Conservation (phyloP, 768 basidiomycete species). For the button mushroom (Agaricus bisporus) region DNA sequence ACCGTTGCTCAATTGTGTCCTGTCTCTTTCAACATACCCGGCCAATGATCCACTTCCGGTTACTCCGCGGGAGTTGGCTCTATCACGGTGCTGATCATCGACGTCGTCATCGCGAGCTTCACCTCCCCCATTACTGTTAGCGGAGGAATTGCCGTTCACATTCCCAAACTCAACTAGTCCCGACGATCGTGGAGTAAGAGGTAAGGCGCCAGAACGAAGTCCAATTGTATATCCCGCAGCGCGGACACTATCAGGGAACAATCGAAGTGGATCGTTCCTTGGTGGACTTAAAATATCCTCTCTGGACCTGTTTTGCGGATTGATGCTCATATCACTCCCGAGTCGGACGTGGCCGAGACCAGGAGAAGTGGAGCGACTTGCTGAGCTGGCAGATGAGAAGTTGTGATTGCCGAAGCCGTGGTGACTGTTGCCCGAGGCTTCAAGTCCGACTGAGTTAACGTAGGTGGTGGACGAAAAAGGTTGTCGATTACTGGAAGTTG, state of each 20-base stretch:
- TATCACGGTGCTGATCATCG: background rate
- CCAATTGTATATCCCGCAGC: conserved; percentile 23
- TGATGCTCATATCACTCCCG: background rate
- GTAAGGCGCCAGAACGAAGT: conserved; percentile 1
- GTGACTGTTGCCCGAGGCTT: background rate
- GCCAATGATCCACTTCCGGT: background rate
- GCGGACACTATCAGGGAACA: conserved; percentile 32
- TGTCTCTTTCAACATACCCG: background rate
- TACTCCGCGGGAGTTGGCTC: background rate
- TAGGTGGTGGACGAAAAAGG: background rate
- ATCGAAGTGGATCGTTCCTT: conserved; percentile 22
- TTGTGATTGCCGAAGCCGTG: background rate
- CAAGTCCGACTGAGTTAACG: too few species aligned
- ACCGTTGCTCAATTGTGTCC: background rate
- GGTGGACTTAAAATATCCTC: conserved; percentile 17
- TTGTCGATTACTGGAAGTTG: background rate
- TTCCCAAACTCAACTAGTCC: background rate
- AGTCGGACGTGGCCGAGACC: background rate
- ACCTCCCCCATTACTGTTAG: background rate
- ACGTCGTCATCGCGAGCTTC: background rate
- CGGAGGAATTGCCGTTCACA: background rate
- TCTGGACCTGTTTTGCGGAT: conserved; percentile 15
- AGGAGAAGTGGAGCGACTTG: background rate
- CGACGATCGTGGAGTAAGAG: background rate
- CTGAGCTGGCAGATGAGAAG: background rate